Base-by-base conservation (phyloP, 306 rosid genomes). In the Erythrophleum fordii region DNA sequence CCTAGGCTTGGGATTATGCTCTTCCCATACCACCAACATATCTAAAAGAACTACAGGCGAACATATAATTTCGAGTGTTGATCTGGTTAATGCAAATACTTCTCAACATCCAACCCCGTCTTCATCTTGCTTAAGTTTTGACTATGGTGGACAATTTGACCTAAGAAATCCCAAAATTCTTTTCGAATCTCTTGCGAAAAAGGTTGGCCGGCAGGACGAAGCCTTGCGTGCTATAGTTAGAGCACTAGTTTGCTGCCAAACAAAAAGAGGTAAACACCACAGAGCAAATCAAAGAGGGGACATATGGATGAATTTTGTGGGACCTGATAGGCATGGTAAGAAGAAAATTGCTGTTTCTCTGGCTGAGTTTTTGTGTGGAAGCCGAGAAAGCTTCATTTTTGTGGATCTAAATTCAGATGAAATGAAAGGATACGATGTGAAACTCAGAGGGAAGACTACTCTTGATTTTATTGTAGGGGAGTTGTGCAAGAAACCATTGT, bases 371-470 rank as follows among this genome's bases (percentile, higher is more conserved):
- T 73, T 95, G 71, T 90, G 66, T 78, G 92, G 93, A 28, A 86
- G 88, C 86, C 87, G 59, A 75, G 94, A 90, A 76, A 84, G 84
- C 74, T 76, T 88, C 31, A 81, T 92, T 66, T 85, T 79, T 77
- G 86, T 86, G 25, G 97, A 95, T 86, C 82, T 95, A 77, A 78
- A 88, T 79, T 85, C 88, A 26, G 89, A 85, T 41, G 91, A 73
- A 62, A 65, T 86, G 85, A 85, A 73, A 56, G 89, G 88, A 61
- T 86, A 87, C 84, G 87, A 86, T 80, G 79, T 75, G 35, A 89
- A 90, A 83, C 90, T 84, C 74, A 90, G 98, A 84, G 99, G 99
- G 77, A 95, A 92, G 88, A 93, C 93, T 26, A 85, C 82, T 23
- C 59, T 90, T 82, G 99, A 95, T 89, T 88, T 85, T 58, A 65